Evolutionary conservation across 2,329 filamentous ascomycete species (phyloP).

Genomic region (Arthrinium phaeospermum): DNA sequence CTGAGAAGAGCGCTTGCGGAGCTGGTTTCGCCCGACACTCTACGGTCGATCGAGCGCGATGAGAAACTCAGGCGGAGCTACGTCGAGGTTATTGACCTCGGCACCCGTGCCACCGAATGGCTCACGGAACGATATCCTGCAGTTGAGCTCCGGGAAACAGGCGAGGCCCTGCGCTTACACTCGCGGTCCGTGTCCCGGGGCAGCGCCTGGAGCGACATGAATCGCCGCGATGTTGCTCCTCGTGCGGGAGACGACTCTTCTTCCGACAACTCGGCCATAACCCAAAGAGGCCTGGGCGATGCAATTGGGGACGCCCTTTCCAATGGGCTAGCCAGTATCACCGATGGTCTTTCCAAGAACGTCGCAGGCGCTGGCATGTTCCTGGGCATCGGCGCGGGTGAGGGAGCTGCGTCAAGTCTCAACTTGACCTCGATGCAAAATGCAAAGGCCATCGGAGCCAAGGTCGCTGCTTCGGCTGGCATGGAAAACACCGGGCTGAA

Average conservation of each 20-base stretch:
- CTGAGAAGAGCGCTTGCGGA: conserved; percentile 12
- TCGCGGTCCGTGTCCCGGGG: neutral
- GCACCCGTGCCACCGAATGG: conserved; percentile 17
- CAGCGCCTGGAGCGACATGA: neutral
- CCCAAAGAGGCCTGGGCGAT: neutral
- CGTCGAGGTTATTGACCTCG: conserved; percentile 18
- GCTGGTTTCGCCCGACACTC: conserved; percentile 12
- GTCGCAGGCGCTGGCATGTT: conserved; percentile 30
- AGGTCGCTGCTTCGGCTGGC: conserved; percentile 34
- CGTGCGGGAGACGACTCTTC: neutral
- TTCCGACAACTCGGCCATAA: neutral
- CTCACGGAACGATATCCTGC: conserved; percentile 19
- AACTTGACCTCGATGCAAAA: conserved; percentile 28
- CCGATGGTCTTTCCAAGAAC: conserved; percentile 23
- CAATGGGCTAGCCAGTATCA: neutral
- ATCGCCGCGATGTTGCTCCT: neutral
- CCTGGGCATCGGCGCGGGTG: conserved; percentile 32
- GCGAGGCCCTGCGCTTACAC: neutral
- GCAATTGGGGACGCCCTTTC: neutral
- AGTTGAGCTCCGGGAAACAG: neutral
- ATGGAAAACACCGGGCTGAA: conserved; percentile 38
- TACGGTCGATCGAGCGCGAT: conserved; percentile 19
- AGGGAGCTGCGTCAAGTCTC: conserved; percentile 31
- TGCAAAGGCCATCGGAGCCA: conserved; percentile 27
- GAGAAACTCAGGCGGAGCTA: conserved; percentile 19